Evolutionary conservation across 2,329 filamentous ascomycete species (phyloP), one percentile per base, ranked within the genome.

Genomic region (Colletotrichum tamarilloi): DNA sequence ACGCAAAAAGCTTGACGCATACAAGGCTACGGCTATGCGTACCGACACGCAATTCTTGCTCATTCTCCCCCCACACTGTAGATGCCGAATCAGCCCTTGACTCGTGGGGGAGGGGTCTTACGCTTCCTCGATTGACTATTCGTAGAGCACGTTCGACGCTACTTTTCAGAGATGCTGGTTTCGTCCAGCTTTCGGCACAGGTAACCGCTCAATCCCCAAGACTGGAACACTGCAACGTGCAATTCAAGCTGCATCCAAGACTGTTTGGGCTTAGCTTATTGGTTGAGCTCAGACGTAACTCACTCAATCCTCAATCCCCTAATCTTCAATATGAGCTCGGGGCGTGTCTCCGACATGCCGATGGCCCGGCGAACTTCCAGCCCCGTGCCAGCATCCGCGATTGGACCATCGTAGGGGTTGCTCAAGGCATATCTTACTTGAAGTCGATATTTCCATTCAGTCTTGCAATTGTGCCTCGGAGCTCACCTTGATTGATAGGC

Each of bases 1-100:
- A 62, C 16, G 22, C 49, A n/a, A 53, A 69, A 72, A 62, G 67
- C 42, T 72, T 69, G 66, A 68, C 58, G 65, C 52, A 53, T 69
- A 68, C 49, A 38, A 59, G 14, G n/a, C 46, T 58, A 26, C 55
- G 19, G 30, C 32, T 49, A 49, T 49, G 16, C 42, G 42, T 12
- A 52, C 12, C 38, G 58, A 56, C 46, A 28, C 26, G 35, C 57
- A 57, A 52, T 49, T 56, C 14, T 22, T 49, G 30, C 32, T 49
- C 58, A 19, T 35, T 16, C 58, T 35, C 59, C 35, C 19, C 68
- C 66, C 42, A 68, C 70, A 73, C 11, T 49, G 6, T 32, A 42
- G 59, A 46, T 24, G 14, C 52, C 42, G n/a, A 24, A 55, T 32
- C 49, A 26, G 24, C 24, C 35, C 52, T 68, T 69, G 64, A 57